phyloP scores from a whole-genome alignment of 2,329 filamentous ascomycete species.

The Penicillium fuscoglaucum region DNA sequence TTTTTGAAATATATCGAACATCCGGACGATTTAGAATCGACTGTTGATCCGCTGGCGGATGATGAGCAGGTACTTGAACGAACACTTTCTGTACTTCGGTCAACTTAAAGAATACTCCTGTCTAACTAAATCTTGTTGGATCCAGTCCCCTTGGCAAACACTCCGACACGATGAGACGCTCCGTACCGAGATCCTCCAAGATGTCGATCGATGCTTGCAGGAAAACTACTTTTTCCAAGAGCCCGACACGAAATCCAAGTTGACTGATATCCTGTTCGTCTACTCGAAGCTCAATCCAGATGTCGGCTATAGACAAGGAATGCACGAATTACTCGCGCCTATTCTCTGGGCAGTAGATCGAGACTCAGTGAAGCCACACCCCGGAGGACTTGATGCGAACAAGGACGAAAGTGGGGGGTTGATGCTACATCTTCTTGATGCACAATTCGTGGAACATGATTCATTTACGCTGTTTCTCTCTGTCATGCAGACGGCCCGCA shows the following conservation, averaged over 20 bases:
- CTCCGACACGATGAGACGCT: slow-evolving; percentile 80
- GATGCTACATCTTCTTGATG: slow-evolving; percentile 69
- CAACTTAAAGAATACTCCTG: slow-evolving; percentile 15
- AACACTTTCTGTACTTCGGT: neutral
- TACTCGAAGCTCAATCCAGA: slow-evolving; percentile 90
- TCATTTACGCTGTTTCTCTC: slow-evolving; percentile 80
- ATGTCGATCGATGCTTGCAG: slow-evolving; percentile 86
- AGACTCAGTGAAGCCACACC: slow-evolving; percentile 67
- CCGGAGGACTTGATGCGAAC: slow-evolving; percentile 17
- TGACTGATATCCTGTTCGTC: slow-evolving; percentile 87
- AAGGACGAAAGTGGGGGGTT: slow-evolving; percentile 46
- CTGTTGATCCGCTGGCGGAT: slow-evolving; percentile 81
- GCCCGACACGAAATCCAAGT: slow-evolving; percentile 71
- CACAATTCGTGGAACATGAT: slow-evolving; percentile 81
- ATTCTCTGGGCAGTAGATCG: slow-evolving; percentile 80
- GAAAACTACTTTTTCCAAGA: slow-evolving; percentile 90
- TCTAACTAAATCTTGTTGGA: slow-evolving; percentile 24
- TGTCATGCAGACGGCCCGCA: slow-evolving; percentile 83
- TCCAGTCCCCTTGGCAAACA: slow-evolving; percentile 87
- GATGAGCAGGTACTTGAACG: slow-evolving; percentile 62
- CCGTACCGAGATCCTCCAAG: slow-evolving; percentile 86
- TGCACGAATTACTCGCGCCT: slow-evolving; percentile 94
- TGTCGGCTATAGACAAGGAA: slow-evolving; percentile 92
- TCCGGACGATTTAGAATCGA: slow-evolving; percentile 73
- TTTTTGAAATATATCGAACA: slow-evolving; percentile 81